Evolutionary conservation across 768 basidiomycete species (phyloP), one percentile per base, ranked within the genome.

Genomic region (Suillus bovinus): DNA sequence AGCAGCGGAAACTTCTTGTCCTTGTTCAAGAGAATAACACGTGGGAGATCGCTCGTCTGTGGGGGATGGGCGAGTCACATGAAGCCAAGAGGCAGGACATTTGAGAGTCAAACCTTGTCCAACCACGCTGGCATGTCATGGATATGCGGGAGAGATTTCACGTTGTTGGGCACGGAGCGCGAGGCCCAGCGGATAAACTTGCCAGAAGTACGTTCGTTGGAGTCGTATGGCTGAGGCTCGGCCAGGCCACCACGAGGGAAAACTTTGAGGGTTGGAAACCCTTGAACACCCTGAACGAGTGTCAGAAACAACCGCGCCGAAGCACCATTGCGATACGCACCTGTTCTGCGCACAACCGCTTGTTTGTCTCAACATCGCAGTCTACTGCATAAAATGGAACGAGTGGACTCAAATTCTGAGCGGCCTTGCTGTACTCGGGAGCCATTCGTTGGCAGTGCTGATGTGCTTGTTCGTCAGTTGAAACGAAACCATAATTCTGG

Each of bases 241-340:
- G 85, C 71, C 59, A 84, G 79, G 10, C 78, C 80, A 9, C 94
- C 95, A 46, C 89, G 83, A 13, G 95, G 93, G 78, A 89, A 98
- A 2, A 89, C 87, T 79, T 98, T 98, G 73, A 98, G 80, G 3
- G 95, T 97, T 3, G 95, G 95, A 83, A 95, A 98, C 3, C 95
- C 95, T 76, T 95, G 81, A 24, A 97, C 85, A 16, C 86, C 86
- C 84, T 88, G 65, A 14, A 31, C 41, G 42, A 27, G 29, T 58
- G 24, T 54, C 24, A 41, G 36, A 49, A 53, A 31, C 10, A 6
- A 39, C 20, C 36, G 22, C 20, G 2, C 36, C n/a, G 5, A 34
- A 29, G n/a, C 54, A 20, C 53, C 39, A 31, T 34, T 20, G 22
- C 34, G 38, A 62, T 39, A 63, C 74, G 38, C 63, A 82, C 88